These are phyloP conservation scores for Boletus rex-veris DNA, from an alignment of 768 basidiomycete genomes.

Conservation along the genomic window DNA sequence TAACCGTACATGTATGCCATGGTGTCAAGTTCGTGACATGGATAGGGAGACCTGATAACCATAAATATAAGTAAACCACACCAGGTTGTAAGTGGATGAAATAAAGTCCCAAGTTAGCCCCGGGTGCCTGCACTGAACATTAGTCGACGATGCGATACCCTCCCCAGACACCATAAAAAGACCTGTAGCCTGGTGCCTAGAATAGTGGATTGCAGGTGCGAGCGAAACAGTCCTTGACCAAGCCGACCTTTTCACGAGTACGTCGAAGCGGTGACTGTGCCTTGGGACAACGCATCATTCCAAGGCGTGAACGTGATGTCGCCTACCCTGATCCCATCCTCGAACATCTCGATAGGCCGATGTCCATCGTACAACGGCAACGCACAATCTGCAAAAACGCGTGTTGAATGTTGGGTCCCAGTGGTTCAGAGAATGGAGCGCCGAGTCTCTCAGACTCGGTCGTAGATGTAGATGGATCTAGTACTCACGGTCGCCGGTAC, in stretches of 20 bases:
- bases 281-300: neutral
- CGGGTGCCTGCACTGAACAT: too few relatives aligned
- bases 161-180: too few relatives aligned
- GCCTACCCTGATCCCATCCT: constrained; percentile 18
- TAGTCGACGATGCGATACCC: too few relatives aligned
- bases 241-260: neutral
- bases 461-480: neutral
- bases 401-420: too few relatives aligned
- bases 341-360: constrained; percentile 6
- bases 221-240: too few relatives aligned
- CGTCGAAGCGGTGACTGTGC: neutral
- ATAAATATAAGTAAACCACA: neutral
- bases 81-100: neutral
- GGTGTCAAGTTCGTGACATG: neutral
- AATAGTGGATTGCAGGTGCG: too few relatives aligned
- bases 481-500: constrained; percentile 17
- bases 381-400: constrained; percentile 16
- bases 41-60: neutral
- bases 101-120: too few relatives aligned
- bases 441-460: too few relatives aligned
- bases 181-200: too few relatives aligned
- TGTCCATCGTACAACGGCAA: constrained; percentile 18
- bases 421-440: too few relatives aligned
- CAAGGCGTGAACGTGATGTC: constrained; percentile 22
- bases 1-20: neutral